Base-by-base conservation (phyloP, 306 rosid species). In the Bauhinia variegata region DNA sequence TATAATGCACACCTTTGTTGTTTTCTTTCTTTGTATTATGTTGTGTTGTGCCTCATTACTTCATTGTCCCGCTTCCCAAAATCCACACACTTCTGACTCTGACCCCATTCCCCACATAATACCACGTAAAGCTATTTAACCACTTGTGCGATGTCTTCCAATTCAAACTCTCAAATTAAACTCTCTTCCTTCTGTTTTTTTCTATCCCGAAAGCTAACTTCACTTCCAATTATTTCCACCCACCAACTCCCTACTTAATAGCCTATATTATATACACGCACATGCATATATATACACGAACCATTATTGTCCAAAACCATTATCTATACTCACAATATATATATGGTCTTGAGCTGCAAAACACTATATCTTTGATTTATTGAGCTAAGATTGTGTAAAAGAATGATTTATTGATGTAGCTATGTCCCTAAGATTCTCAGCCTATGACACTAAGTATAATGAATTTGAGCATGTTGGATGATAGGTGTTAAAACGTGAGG, bases 11-110 rank as follows among this genome's bases (percentile, higher is more conserved):
- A 1, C 28, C 2, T 23, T 23, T n/a, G n/a, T n/a, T n/a, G n/a
- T n/a, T n/a, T n/a, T n/a, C n/a, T n/a, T n/a, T n/a, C n/a, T 23
- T 23, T 23, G 28, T 23, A 1, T 23, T 23, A 1, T 78, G 72
- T 43, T 73, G 68, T 79, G 57, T 78, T 72, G 44, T 67, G 82
- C 75, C 67, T 67, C 61, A 38, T 72, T 55, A n/a, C n/a, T n/a
- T n/a, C n/a, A n/a, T n/a, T 70, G 68, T 68, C 71, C 61, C 76
- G 48, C 75, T 48, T 46, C 68, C 46, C 66, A 42, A 72, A 47
- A 60, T 67, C 74, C 44, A 60, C 72, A 18, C 60, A 54, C 8
- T n/a, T n/a, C n/a, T n/a, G n/a, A n/a, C n/a, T n/a, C n/a, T n/a
- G 14, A 14, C 43, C 50, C 74, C 43, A 60, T 32, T 2, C 48